Evolutionary conservation across 1,139 yeast genomes (phyloP), one percentile per base, ranked within the genome.

Genomic region (Yamadazyma membranifaciens): DNA sequence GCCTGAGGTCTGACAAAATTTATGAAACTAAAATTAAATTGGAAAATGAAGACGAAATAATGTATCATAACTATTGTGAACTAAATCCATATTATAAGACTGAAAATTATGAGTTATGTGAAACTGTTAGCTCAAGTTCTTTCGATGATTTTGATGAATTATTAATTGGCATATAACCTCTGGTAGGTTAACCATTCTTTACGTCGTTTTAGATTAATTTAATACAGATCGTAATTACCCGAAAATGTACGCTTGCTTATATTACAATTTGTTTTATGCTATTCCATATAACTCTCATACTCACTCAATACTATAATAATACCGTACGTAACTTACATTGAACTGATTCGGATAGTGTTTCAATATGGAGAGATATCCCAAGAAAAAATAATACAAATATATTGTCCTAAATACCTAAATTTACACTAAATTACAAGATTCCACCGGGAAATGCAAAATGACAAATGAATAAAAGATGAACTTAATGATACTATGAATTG

Each of bases 331-430:
- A n/a, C n/a, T n/a, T n/a, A n/a, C n/a, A n/a, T n/a, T n/a, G n/a
- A n/a, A n/a, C n/a, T n/a, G n/a, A n/a, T 20, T 20, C 7, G 7
- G 5, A 20, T 20, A 20, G 7, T 6, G 24, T 20, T 20, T 20
- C 24, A 20, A 20, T 7, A 6, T 20, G 24, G 7, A 20, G 24
- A 20, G 24, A 20, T 6, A 20, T 20, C 7, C 5, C 7, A 14
- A 30, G 33, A n/a, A 10, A 15, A 16, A 36, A 30, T 36, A 24
- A 31, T 36, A 36, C 39, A 36, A 35, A 31, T 36, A 36, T 31
- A 36, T 36, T 36, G 33, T 28, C 38, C 32, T 27, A 20, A 34
- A 34, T 36, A 36, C 15, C 34, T 36, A 36, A 36, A 36, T 20
- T 31, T 36, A 36, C 39, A 31, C 35, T 36, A 36, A 31, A 36